phyloP scores from a whole-genome alignment of 225 moss, liverwort and hornwort species.

The Physcomitrium patens region DNA sequence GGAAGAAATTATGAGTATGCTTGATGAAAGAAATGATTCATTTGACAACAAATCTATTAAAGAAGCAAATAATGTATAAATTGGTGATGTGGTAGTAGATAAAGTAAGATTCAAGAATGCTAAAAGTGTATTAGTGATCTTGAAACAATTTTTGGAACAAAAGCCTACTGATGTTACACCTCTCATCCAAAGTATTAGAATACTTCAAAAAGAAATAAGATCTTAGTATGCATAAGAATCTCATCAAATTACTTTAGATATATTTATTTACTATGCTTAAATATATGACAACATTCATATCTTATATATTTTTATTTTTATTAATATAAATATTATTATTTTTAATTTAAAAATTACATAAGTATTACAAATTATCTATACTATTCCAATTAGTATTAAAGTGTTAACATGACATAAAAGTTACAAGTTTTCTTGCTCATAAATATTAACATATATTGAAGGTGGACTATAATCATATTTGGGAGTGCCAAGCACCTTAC shows the following conservation, averaged over 20 bases:
- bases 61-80: too few species aligned
- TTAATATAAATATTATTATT: constrained; percentile 5
- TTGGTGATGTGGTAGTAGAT: too few species aligned
- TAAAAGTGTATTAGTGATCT: neutral
- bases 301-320: neutral
- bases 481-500: too few species aligned
- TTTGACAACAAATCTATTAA: too few species aligned
- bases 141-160: neutral
- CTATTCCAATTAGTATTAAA: constrained; percentile 5
- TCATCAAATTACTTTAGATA: neutral
- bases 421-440: constrained; percentile 11
- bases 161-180: neutral
- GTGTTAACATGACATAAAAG: neutral
- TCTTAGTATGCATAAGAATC: neutral
- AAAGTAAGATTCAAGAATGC: neutral
- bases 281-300: constrained; percentile 1
- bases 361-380: constrained; percentile 15
- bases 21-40: too few species aligned
- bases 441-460: neutral
- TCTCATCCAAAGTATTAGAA: neutral
- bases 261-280: neutral
- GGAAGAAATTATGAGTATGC: too few species aligned
- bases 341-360: neutral
- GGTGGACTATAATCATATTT: neutral
- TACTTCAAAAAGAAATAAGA: neutral